Percentiles rank a stretch among this genome's conserved stretches.
These are phyloP conservation scores for Globisporangium irregulare DNA, from an alignment of 352 stramenopile species.

Conservation along the genomic window DNA sequence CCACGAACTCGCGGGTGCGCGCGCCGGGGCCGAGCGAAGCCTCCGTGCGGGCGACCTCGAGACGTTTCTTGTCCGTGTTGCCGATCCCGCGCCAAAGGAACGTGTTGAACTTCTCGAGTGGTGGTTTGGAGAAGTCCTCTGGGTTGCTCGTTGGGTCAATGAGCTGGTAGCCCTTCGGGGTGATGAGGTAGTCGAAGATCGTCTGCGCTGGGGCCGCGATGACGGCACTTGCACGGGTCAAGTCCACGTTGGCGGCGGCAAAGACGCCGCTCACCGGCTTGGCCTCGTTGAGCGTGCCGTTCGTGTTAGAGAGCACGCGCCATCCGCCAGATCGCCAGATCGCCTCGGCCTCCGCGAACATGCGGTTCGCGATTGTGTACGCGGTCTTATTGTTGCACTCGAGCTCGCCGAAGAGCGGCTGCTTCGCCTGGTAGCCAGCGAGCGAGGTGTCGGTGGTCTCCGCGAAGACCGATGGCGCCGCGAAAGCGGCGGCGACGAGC, in stretches of 20 bases:
- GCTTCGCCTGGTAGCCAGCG: background rate
- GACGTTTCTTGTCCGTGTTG: conserved; percentile 26
- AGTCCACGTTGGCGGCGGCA: conserved; percentile 17
- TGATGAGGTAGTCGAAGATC: conserved; percentile 35
- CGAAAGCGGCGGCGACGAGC: conserved; percentile 9
- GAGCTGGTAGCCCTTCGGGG: conserved; percentile 27
- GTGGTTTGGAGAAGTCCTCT: conserved; percentile 29
- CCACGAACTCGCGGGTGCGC: too few species aligned
- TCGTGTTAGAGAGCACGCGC: conserved; percentile 27
- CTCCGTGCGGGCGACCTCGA: conserved; percentile 23
- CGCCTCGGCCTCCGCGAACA: conserved; percentile 24
- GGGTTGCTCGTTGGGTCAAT: conserved; percentile 33
- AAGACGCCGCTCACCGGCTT: conserved; percentile 33
- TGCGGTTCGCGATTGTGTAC: conserved; percentile 21
- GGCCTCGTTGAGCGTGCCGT: conserved; percentile 28
- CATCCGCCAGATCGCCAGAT: conserved; percentile 30
- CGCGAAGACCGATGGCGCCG: conserved; percentile 5
- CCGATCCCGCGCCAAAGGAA: conserved; percentile 19
- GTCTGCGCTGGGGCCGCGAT: conserved; percentile 27
- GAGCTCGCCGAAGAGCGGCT: conserved; percentile 27
- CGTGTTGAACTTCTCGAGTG: too few species aligned
- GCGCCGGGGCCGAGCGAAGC: too few species aligned
- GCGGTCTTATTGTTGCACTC: conserved; percentile 20
- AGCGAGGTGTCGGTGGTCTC: conserved; percentile 1
- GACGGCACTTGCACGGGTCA: conserved; percentile 25